Conservation (phyloP, 805 yeast species). For the Debaryomyces maramus region DNA sequence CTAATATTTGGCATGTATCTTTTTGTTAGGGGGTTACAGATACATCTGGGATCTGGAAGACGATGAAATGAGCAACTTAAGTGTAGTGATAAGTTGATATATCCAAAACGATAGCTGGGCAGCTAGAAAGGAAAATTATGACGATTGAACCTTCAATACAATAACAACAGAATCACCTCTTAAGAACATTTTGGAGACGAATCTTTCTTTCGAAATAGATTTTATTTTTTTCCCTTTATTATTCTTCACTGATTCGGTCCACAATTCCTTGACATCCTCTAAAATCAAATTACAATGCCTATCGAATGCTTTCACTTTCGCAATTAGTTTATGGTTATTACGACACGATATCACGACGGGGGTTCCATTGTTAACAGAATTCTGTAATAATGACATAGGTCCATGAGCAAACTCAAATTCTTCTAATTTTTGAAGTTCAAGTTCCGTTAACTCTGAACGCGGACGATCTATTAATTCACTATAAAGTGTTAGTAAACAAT, state of each 20-base stretch:
- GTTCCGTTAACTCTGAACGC: constrained; percentile 74
- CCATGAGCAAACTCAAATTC: constrained; percentile 90
- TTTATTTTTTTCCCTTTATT: constrained; percentile 72
- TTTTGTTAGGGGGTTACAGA: too few relatives aligned
- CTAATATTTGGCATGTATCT: too few relatives aligned
- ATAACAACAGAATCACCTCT: constrained; percentile 96
- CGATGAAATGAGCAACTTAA: too few relatives aligned
- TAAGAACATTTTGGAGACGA: constrained; percentile 83
- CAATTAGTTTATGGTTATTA: constrained; percentile 89
- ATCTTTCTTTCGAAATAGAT: constrained; percentile 64
- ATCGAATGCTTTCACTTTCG: constrained; percentile 91
- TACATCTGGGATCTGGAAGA: too few relatives aligned
- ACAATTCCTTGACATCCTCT: constrained; percentile 87
- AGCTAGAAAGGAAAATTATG: too few relatives aligned
- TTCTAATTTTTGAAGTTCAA: constrained; percentile 77
- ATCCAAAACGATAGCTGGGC: too few relatives aligned
- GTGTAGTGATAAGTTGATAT: too few relatives aligned
- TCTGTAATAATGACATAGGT: constrained; percentile 85
- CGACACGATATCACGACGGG: constrained; percentile 87
- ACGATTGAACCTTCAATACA: constrained; percentile 50
- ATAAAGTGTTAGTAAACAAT: constrained; percentile 24
- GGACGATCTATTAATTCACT: constrained; percentile 74
- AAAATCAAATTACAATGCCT: constrained; percentile 92
- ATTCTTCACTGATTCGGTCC: constrained; percentile 64
- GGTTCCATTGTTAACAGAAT: constrained; percentile 70